Conservation (phyloP, 2,329 filamentous ascomycete species). For the Trichophyton verrucosum region DNA sequence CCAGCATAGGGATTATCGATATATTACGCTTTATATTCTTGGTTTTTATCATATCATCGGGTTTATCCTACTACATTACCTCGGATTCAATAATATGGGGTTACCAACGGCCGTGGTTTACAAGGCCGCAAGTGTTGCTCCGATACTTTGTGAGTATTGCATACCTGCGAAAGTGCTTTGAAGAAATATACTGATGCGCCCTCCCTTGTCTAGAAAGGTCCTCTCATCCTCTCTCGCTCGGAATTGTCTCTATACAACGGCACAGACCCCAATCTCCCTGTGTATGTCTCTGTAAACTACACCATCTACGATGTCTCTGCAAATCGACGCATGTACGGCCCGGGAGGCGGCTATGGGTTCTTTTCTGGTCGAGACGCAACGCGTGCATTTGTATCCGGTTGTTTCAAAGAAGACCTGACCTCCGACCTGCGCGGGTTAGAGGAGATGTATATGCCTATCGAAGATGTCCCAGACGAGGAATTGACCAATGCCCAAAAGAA, state of each 20-base stretch:
- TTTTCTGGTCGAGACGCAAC: slow-evolving; percentile 81
- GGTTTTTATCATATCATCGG: slow-evolving; percentile 19
- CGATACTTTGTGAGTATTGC: slow-evolving; percentile 44
- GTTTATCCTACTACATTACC: slow-evolving; percentile 64
- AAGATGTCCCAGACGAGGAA: slow-evolving; percentile 41
- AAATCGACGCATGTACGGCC: slow-evolving; percentile 52
- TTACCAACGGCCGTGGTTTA: slow-evolving; percentile 49
- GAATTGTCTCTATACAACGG: slow-evolving; percentile 70
- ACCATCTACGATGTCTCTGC: slow-evolving; percentile 53
- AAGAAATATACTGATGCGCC: slow-evolving; percentile 6
- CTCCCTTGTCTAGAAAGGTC: slow-evolving; percentile 33
- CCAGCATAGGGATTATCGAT: slow-evolving; percentile 12
- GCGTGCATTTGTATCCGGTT: slow-evolving; percentile 82
- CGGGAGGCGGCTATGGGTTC: slow-evolving; percentile 73
- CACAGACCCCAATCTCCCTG: slow-evolving; percentile 57
- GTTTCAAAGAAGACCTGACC: slow-evolving; percentile 74
- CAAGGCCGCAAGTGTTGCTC: slow-evolving; percentile 45
- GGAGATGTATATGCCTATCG: slow-evolving; percentile 61
- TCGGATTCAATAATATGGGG: slow-evolving; percentile 59
- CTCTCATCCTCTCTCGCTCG: slow-evolving; percentile 58
- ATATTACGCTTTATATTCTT: slow-evolving; percentile 12
- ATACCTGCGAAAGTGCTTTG: not conserved
- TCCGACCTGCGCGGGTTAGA: slow-evolving; percentile 79
- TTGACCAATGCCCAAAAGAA: slow-evolving; percentile 33
- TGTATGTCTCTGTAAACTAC: slow-evolving; percentile 75